phyloP scores from a whole-genome alignment of 495 filamentous ascomycete species.

The Neurospora sp. region DNA sequence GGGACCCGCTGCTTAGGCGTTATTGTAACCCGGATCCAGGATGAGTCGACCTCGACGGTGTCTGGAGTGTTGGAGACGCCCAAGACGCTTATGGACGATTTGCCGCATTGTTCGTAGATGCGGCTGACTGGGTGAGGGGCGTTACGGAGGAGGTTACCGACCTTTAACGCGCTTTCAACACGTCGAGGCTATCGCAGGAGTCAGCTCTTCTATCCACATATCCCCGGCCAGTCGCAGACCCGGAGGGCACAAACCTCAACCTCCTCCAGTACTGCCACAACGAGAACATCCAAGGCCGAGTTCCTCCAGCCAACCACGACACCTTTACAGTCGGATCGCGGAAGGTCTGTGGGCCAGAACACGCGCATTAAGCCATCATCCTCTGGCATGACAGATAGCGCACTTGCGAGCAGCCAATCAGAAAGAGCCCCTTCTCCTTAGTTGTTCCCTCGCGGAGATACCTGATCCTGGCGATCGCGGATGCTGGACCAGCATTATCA shows the following conservation, averaged over 20 bases:
- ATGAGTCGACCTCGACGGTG: slow-evolving; percentile 47
- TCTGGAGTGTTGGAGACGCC: slow-evolving; percentile 60
- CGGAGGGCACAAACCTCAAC: slow-evolving; percentile 58
- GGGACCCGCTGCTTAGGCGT: slow-evolving; percentile 49
- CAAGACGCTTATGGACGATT: slow-evolving; percentile 72
- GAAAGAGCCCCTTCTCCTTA: slow-evolving; percentile 90
- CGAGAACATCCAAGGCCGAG: slow-evolving; percentile 79
- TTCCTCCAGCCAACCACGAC: slow-evolving; percentile 95
- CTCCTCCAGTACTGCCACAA: slow-evolving; percentile 79
- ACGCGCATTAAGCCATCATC: slow-evolving; percentile 94
- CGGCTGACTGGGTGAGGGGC: slow-evolving; percentile 70
- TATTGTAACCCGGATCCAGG: slow-evolving; percentile 60
- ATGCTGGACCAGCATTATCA: slow-evolving; percentile 46
- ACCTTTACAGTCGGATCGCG: slow-evolving; percentile 59
- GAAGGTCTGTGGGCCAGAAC: slow-evolving; percentile 91
- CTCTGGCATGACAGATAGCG: slow-evolving; percentile 60
- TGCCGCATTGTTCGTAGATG: slow-evolving; percentile 77
- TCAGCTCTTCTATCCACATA: slow-evolving; percentile 1
- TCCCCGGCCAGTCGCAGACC: neutral
- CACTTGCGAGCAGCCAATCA: slow-evolving; percentile 36
- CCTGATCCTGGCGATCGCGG: slow-evolving; percentile 71
- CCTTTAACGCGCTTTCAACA: slow-evolving; percentile 79
- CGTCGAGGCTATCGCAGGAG: slow-evolving; percentile 39
- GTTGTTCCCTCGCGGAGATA: slow-evolving; percentile 90
- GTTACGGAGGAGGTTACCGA: slow-evolving; percentile 74